phyloP scores from a whole-genome alignment of 2,329 filamentous ascomycete genomes.

The Cladosporium cucumerinum region DNA sequence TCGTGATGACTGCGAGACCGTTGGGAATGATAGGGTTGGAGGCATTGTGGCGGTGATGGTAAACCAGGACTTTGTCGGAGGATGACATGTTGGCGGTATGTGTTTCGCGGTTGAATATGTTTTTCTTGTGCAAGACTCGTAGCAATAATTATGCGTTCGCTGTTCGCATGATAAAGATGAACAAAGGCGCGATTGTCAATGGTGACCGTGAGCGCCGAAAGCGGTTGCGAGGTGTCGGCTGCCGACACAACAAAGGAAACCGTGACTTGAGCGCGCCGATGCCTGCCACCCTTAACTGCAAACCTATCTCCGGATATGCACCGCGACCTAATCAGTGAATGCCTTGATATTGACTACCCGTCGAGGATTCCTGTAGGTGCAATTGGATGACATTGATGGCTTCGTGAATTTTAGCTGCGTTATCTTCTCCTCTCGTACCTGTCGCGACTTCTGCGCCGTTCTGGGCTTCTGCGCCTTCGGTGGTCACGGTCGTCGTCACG shows the following conservation, averaged over 20 bases:
- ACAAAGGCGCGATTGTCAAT: background rate
- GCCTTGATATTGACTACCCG: background rate
- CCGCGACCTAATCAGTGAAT: background rate
- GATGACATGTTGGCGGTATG: slow-evolving; percentile 9
- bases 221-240: background rate
- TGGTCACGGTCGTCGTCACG: slow-evolving; percentile 13
- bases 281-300: background rate
- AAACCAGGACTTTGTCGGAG: slow-evolving; percentile 23
- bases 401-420: background rate
- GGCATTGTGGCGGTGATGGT: slow-evolving; percentile 22
- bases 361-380: background rate
- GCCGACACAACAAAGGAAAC: background rate
- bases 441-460: slow-evolving; percentile 12
- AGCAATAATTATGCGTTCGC: background rate
- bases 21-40: slow-evolving; percentile 17
- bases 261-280: background rate
- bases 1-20: slow-evolving; percentile 19
- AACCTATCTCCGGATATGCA: background rate
- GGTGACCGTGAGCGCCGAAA: background rate
- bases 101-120: background rate
- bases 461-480: slow-evolving; percentile 10
- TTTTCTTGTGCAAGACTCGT: background rate
- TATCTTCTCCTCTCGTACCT: slow-evolving; percentile 18
- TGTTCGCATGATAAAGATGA: background rate
- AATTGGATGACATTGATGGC: background rate